Evolutionary conservation across 2,329 filamentous ascomycete species (phyloP), one percentile per base, ranked within the genome.

Genomic region (Diaporthe destruens): DNA sequence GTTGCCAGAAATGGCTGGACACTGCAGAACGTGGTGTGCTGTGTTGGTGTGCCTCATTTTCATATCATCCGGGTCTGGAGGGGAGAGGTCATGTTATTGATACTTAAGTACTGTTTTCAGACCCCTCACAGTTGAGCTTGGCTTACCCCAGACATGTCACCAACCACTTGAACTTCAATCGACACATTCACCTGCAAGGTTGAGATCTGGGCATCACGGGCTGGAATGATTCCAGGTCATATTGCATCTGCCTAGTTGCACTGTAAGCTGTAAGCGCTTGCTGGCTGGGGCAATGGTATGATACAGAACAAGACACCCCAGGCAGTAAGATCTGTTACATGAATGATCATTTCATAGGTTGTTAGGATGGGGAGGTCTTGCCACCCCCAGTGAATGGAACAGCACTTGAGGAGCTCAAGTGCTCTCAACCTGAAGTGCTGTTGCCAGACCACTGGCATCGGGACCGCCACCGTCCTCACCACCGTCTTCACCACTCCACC

Each of bases 401-500:
- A 39, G 36, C 11, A 39, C 1, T 11, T 39, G 29, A 29, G 29
- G 29, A 29, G 29, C 29, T 29, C 29, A 29, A 5, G 29, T 3
- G 29, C 29, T 29, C 29, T 29, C 29, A 29, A 29, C 29, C 5
- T 29, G 29, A 29, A 5, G 29, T 29, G 29, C 36, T 39, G 44
- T n/a, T 20, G 18, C 6, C 23, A 32, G 20, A n/a, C 23, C 23
- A 9, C 20, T 5, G 34, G 29, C 29, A 36, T 39, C 36, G 12
- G 11, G 36, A 42, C 2, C 7, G 20, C 34, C 6, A 23, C 16
- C 29, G 6, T 49, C 12, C 6, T 14, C 23, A 47, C 36, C 36
- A 12, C 36, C 36, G 36, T 39, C 36, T 12, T 61, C 51, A 59
- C 72, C 72, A 74, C 25, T 66, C 42, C 42, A 79, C 71, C 53